Conservation (phyloP, 2,329 filamentous ascomycete species). For the Lasiodiplodia gonubiensis region DNA sequence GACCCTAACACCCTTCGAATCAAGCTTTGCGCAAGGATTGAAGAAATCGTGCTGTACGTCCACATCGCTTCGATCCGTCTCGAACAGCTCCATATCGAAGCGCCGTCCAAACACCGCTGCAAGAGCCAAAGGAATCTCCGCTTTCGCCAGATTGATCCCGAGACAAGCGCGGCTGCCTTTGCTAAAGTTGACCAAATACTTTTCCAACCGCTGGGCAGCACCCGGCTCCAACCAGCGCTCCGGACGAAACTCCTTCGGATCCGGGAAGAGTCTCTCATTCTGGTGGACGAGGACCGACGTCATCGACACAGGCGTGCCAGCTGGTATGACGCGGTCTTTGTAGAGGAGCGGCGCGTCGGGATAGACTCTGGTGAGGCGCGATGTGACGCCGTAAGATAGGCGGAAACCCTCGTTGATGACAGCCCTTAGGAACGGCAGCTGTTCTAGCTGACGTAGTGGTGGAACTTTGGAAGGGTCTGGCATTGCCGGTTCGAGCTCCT, state of each 20-base stretch:
- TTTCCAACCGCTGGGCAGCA: slow-evolving; percentile 31
- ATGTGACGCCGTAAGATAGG: slow-evolving; percentile 32
- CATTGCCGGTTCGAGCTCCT: slow-evolving; percentile 39
- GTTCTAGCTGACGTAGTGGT: slow-evolving; percentile 7
- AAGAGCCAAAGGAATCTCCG: slow-evolving; percentile 19
- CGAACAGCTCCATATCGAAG: slow-evolving; percentile 20
- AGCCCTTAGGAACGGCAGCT: slow-evolving; percentile 33
- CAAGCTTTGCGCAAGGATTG: slow-evolving; percentile 26
- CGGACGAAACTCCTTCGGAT: slow-evolving; percentile 31
- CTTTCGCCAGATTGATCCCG: slow-evolving; percentile 29
- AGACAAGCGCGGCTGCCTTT: slow-evolving; percentile 33
- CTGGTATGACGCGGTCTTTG: slow-evolving; percentile 27
- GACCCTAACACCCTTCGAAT: slow-evolving; percentile 31
- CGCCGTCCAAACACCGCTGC: slow-evolving; percentile 11
- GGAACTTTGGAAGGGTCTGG: neutral
- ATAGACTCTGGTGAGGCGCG: slow-evolving; percentile 31
- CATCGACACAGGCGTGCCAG: slow-evolving; percentile 31
- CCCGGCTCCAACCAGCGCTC: slow-evolving; percentile 32
- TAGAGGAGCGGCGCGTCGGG: slow-evolving; percentile 30
- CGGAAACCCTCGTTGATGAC: slow-evolving; percentile 35
- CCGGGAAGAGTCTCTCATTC: slow-evolving; percentile 31
- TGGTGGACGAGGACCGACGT: slow-evolving; percentile 30
- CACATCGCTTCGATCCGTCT: slow-evolving; percentile 30
- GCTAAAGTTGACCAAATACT: slow-evolving; percentile 31
- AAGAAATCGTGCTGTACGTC: slow-evolving; percentile 31